Base-by-base conservation (phyloP, 257 asterid genomes). In the Echites panduratus region DNA sequence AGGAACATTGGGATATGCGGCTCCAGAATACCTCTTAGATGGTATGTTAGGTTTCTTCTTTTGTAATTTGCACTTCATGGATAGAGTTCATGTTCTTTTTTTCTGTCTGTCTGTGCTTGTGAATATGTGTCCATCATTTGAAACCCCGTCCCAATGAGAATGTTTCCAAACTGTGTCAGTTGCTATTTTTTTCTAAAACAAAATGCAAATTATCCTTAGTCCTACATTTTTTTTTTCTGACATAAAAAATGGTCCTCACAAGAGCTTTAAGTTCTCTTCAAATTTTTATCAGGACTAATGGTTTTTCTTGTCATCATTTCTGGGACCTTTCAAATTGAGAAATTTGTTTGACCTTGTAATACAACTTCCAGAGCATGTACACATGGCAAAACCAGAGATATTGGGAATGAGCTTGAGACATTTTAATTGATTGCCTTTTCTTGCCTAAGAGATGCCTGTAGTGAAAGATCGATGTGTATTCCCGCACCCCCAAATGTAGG, bases 1-100 rank as follows among this genome's bases (percentile, higher is more conserved):
- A 1, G 97, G 97, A 79, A 89, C 97, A 73, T 79, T 87, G 87
- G 98, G 98, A 47, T 89, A 88, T 77, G 90, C 89, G 63, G 96
- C 96, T 72, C 98, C 98, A 1, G 98, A 89, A 80, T 92, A 92
- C 77, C 85, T 92, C 57, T 74, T 90, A 62, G 97, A 92, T 74
- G 97, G 97, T 92, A 86, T 68, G 85, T 47, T 41, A 61, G 44
- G 68, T 72, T 71, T 26, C 45, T 56, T 24, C 52, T 68, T 14
- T 58, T 43, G 22, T 45, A 47, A 57, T 41, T 69, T 70, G 22
- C 44, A 65, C 41, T 68, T 26, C 20, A 13, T 16, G 35, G 35
- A 43, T 8, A 7, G 7, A 3, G 49, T 38, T 24, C 2, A 5
- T 22, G 24, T 6, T 6, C 40, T 3, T n/a, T n/a, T n/a, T n/a